Percentiles rank a stretch among this genome's conserved stretches.
Conservation (phyloP, 192 early-diverging fungal species). For the Coemansia sp. region DNA sequence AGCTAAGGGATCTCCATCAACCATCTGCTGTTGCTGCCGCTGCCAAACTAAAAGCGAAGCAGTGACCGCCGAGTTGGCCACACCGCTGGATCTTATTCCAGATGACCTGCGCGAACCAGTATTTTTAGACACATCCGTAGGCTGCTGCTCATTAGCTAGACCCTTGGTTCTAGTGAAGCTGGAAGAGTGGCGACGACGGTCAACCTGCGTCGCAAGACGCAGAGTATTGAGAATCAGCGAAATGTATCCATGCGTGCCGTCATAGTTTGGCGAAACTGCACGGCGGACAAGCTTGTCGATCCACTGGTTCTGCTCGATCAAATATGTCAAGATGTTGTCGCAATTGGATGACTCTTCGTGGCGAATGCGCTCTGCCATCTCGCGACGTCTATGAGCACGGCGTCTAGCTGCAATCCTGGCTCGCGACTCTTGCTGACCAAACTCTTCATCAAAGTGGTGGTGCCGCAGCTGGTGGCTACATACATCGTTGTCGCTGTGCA, state of each 20-base stretch:
- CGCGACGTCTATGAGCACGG: constrained; percentile 23
- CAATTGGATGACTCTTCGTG: constrained; percentile 44
- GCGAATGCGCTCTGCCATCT: constrained; percentile 39
- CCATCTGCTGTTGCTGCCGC: no score
- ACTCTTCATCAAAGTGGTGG: not conserved
- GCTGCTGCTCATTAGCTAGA: not conserved
- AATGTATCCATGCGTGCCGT: constrained; percentile 45
- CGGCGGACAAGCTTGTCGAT: constrained; percentile 41
- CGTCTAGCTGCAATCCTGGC: constrained; percentile 17
- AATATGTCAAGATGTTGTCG: constrained; percentile 44
- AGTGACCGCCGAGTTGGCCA: not conserved
- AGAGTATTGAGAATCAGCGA: constrained; percentile 50
- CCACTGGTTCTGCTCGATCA: constrained; percentile 48
- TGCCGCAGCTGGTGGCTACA: not conserved
- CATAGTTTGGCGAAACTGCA: constrained; percentile 37
- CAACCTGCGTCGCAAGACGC: constrained; percentile 39
- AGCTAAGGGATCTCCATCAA: no score
- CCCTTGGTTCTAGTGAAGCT: not conserved
- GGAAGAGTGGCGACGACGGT: constrained; percentile 17
- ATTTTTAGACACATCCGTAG: not conserved
- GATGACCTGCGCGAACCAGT: not conserved
- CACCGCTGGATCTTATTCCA: not conserved
- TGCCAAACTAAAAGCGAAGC: not conserved
- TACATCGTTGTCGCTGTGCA: not conserved
- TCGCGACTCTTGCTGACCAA: constrained; percentile 2